Evolutionary conservation across 1,284 basidiomycete genomes (phyloP).

Genomic region (Ustilago nuda): DNA sequence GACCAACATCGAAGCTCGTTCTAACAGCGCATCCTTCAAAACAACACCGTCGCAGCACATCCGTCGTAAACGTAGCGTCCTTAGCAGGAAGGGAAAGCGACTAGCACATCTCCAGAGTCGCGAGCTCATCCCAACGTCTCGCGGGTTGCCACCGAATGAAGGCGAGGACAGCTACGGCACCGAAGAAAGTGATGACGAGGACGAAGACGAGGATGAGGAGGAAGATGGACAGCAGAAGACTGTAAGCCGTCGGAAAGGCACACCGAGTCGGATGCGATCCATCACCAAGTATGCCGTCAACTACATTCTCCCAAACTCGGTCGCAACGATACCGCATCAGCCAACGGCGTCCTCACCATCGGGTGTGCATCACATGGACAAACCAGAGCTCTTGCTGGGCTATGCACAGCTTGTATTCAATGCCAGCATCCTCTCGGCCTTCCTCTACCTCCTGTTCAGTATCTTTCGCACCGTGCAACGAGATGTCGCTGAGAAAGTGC

Average conservation of each 20-base stretch:
- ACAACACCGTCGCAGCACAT: slow-evolving; percentile 18
- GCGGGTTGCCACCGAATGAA: slow-evolving; percentile 1
- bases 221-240: slow-evolving; percentile 22
- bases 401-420: slow-evolving; percentile 91
- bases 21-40: slow-evolving; percentile 3
- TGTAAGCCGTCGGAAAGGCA: slow-evolving; percentile 7
- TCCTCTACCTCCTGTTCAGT: slow-evolving; percentile 84
- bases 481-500: slow-evolving; percentile 88
- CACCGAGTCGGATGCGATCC: slow-evolving; percentile 44
- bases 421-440: slow-evolving; percentile 82
- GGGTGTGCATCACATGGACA: slow-evolving; percentile 37
- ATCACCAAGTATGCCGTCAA: slow-evolving; percentile 55
- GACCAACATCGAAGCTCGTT: slow-evolving; percentile 18
- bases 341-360: slow-evolving; percentile 5
- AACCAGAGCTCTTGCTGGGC: slow-evolving; percentile 56
- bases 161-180: slow-evolving; percentile 24
- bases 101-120: slow-evolving; percentile 47
- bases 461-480: slow-evolving; percentile 89
- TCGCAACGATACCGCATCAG: slow-evolving; percentile 27
- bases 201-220: slow-evolving; percentile 17
- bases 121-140: slow-evolving; percentile 26
- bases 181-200: slow-evolving; percentile 26
- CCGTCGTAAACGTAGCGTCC: slow-evolving; percentile 39
- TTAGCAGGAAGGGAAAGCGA: slow-evolving; percentile 49
- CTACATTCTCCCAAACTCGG: slow-evolving; percentile 43